Conservation (phyloP, 257 asterid genomes). For the Cordia subcordata region DNA sequence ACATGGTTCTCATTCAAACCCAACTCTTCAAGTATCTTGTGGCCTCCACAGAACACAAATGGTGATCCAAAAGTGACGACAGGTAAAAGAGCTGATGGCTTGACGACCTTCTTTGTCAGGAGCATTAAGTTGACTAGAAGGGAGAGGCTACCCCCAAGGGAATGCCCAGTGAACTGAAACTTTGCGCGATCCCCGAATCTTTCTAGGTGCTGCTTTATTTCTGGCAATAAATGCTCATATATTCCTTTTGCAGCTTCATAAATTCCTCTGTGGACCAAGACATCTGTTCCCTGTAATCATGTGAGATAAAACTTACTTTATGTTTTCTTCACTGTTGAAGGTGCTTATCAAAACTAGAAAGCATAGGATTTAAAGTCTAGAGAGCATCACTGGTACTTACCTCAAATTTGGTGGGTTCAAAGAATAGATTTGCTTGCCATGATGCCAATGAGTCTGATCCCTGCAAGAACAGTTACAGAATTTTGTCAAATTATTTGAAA, state of each 20-base stretch:
- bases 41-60: constrained; percentile 76
- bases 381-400: constrained; percentile 21
- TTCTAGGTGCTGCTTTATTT: constrained; percentile 48
- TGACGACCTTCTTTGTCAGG: constrained; percentile 45
- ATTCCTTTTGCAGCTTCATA: constrained; percentile 96
- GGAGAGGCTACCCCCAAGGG: constrained; percentile 94
- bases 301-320: constrained; percentile 1
- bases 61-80: constrained; percentile 93
- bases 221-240: constrained; percentile 78
- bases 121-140: constrained; percentile 80
- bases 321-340: not conserved
- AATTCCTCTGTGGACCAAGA: constrained; percentile 81
- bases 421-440: constrained; percentile 91
- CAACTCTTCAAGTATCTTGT: constrained; percentile 49
- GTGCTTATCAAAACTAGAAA: not conserved
- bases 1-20: constrained; percentile 69
- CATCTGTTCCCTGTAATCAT: constrained; percentile 55
- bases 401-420: constrained; percentile 83
- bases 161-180: constrained; percentile 86
- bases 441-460: constrained; percentile 88
- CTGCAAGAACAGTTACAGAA: constrained; percentile 29
- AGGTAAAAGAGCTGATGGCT: constrained; percentile 55
- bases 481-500: constrained; percentile 9
- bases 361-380: not conserved
- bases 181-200: constrained; percentile 62